Base-by-base conservation (phyloP, 176 grass and related monocot genomes). In the Lolium rigidum region DNA sequence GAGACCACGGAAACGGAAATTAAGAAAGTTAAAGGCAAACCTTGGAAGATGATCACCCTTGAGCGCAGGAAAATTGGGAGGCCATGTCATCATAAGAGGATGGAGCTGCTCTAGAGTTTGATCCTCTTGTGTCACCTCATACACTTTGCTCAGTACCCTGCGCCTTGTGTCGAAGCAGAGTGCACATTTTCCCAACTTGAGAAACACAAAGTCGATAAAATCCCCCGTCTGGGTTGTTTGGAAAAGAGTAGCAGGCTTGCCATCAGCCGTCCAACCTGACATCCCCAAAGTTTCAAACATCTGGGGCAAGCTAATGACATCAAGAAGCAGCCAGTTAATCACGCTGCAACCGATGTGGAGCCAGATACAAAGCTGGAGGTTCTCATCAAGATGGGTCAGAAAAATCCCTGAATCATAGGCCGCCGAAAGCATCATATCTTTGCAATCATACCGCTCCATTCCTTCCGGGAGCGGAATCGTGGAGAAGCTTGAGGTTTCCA, bases 61-160 rank as follows among this genome's bases (percentile, higher is more conserved):
- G 39, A 72, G 69, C 69, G 5, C 69, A 22, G 69, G 69, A 5
- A 72, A 72, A 3, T 43, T 46, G 41, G 69, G 69, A 22, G 69
- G 69, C 69, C 69, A 72, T 72, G 69, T 72, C 69, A 41, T 72
- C 39, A 72, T 72, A 21, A 72, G 10, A 72, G 69, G 69, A 72
- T 72, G 43, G 43, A 72, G 10, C 20, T 6, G 4, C 11, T 72
- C 39, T 72, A 72, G n/a, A 72, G 69, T 22, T 47, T n/a, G 69
- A 44, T 72, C 20, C 10, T 72, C 41, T 72, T 72, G 39, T 22
- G 69, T 72, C 10, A 72, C 39, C 69, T 72, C 69, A 0, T 72
- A 47, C 41, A 72, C 20, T 1, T 72, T 72, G 22, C 4, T 18
- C 39, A 72, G 10, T 10, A 46, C 69, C 39, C 69, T 22, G 18